Base-by-base conservation (phyloP, 306 rosid species). In the Comarum palustre region DNA sequence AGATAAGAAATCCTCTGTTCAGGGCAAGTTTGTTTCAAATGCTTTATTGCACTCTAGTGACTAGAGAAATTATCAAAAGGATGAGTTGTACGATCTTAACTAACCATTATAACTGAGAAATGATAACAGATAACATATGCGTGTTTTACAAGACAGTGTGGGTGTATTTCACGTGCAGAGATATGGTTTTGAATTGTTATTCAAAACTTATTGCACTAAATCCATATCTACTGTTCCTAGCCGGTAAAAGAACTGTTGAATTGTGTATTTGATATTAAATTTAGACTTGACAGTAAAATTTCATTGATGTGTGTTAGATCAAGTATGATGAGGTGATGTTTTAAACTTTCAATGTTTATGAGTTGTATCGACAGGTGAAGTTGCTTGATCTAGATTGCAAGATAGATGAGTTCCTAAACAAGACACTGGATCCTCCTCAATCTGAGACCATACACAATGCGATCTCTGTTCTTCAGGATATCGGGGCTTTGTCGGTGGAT, bases 381-480 rank as follows among this genome's bases (percentile, higher is more conserved):
- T 64, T 94, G 78, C 84, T 91, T n/a, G 89, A 91, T 87, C 91
- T 97, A 71, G 80, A 76, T 75, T 73, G 87, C 87, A 87, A 68
- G 81, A 70, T 94, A 73, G 93, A 86, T 7, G 93, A 72, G 54
- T 91, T 89, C 82, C 84, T 94, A 73, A 42, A 66, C 41, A 94
- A 91, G 90, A 89, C 95, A 17, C 63, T 94, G 83, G 99, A 94
- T 81, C 96, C 99, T 81, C 99, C 99, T 24, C 79, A 84, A 80
- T 74, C 58, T 1, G 99, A 89, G 87, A 78, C 99, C 61, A 86
- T 90, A 73, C 85, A 77, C 20, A 89, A 94, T 85, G 99, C 93
- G 31, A 54, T 90, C 68, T 1, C 65, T 74, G 85, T 88, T 79
- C 99, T 94, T 82, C 97, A 88, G 67, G 97, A 94, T 69, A 91